Base-by-base conservation (phyloP, 2,329 filamentous ascomycete species). In the Cladosporium velox region DNA sequence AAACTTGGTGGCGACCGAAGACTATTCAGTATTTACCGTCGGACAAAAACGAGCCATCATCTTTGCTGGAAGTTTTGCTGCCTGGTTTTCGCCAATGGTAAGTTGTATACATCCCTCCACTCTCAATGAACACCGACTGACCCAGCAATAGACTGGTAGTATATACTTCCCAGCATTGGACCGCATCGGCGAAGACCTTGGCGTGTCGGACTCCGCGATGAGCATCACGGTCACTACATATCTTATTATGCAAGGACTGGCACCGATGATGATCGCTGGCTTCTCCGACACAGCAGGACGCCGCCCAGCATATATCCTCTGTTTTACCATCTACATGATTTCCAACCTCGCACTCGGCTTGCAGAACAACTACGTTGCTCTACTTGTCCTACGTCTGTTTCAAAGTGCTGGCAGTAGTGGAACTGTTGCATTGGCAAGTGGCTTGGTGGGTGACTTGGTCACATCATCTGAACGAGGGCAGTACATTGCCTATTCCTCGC, bases 401-500 rank as follows among this genome's bases (percentile, higher is more conserved):
- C 88, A 91, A 72, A 87, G 86, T 35, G 81, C 82, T 0, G 88
- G 90, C 0, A 89, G 86, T 73, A 89, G 87, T 70, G 88, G 88
- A 0, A 90, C 89, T 0, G 81, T 92, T n/a, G 88, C 91, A 0
- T 80, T 95, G 1, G 87, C 86, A 0, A 90, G 85, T 67, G 91
- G 88, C 1, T 87, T 92, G 1, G 85, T 93, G 15, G 88, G 89
- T 0, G 91, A 95, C 71, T 83, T 93, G 5, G 84, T 88, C 0
- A 87, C 89, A 0, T 87, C 85, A 55, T 83, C 86, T 0, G 90
- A 94, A 75, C 82, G 91, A 70, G 91, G 91, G 2, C 86, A 84
- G 65, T 93, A 91, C 73, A 89, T 93, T 80, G 90, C 87, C 60
- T 84, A 88, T 67, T 86, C 88, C n/a, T 85, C 83, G 35, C 82